These are phyloP conservation scores for Pseudodiploospora longispora DNA, from an alignment of 2,329 filamentous ascomycete species.

Conservation along the genomic window DNA sequence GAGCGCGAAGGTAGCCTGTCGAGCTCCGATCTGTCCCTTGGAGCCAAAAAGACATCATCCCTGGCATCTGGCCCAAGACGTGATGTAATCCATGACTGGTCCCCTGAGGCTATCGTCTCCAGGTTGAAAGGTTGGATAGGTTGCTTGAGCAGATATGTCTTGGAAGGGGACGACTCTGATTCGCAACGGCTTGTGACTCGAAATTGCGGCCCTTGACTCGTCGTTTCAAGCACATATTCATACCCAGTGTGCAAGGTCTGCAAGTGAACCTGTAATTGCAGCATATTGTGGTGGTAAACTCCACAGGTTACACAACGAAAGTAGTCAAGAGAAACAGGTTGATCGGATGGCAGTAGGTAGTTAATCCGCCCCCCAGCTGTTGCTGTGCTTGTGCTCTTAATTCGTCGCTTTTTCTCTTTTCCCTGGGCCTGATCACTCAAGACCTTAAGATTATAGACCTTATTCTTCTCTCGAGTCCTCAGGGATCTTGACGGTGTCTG, in stretches of 20 bases:
- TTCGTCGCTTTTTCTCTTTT: slow-evolving; percentile 36
- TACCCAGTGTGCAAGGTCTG: slow-evolving; percentile 36
- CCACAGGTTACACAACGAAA: slow-evolving; percentile 46
- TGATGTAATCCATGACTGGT: slow-evolving; percentile 37
- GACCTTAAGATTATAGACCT: slow-evolving; percentile 52
- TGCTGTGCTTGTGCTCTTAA: slow-evolving; percentile 16
- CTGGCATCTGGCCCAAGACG: slow-evolving; percentile 29
- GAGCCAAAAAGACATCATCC: slow-evolving; percentile 18
- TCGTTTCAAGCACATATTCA: slow-evolving; percentile 30
- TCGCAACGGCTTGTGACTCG: slow-evolving; percentile 27
- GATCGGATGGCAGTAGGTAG: slow-evolving; percentile 36
- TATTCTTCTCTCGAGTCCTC: slow-evolving; percentile 38
- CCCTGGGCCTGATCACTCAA: slow-evolving; percentile 51
- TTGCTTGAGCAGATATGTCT: slow-evolving; percentile 34
- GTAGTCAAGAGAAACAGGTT: slow-evolving; percentile 37
- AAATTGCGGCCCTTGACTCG: slow-evolving; percentile 31
- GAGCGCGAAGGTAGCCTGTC: slow-evolving; percentile 18
- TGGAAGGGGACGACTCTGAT: slow-evolving; percentile 21
- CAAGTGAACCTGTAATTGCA: slow-evolving; percentile 43
- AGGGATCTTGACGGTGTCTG: slow-evolving; percentile 44
- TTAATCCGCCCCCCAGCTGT: slow-evolving; percentile 35
- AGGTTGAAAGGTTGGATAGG: slow-evolving; percentile 37
- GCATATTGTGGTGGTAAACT: slow-evolving; percentile 36
- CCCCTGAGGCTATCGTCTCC: slow-evolving; percentile 34
- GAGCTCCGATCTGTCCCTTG: slow-evolving; percentile 12